phyloP scores from a whole-genome alignment of 441 rosid species.

The Gossypium schwendimanii region DNA sequence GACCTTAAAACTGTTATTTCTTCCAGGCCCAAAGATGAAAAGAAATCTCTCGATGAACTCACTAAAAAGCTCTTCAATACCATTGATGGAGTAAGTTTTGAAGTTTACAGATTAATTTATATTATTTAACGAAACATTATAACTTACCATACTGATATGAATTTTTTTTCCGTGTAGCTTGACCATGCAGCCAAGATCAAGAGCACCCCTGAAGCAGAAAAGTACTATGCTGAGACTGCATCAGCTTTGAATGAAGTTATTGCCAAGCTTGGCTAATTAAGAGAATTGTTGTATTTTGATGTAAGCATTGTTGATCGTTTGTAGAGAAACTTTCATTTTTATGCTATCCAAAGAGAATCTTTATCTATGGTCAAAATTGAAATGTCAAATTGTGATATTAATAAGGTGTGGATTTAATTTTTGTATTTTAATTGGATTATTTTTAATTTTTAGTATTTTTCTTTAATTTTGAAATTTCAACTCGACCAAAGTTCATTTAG shows the following conservation, averaged over 20 bases:
- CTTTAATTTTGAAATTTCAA: too few species aligned
- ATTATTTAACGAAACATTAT: background rate
- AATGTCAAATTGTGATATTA: too few species aligned
- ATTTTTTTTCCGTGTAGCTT: constrained; percentile 31
- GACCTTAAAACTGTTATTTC: constrained; percentile 84
- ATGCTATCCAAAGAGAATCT: background rate
- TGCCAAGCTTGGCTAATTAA: constrained; percentile 66
- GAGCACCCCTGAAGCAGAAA: constrained; percentile 85
- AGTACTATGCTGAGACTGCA: constrained; percentile 74
- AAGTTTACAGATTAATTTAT: background rate
- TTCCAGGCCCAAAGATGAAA: constrained; percentile 64
- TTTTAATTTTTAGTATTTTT: too few species aligned
- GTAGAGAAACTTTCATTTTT: constrained; percentile 15
- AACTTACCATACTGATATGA: background rate
- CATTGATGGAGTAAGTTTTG: constrained; percentile 50
- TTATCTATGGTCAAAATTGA: background rate
- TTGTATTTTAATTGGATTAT: too few species aligned
- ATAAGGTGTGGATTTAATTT: too few species aligned
- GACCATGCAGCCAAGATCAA: constrained; percentile 88
- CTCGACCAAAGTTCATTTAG: too few species aligned
- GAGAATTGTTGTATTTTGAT: constrained; percentile 15
- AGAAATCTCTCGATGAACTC: constrained; percentile 64
- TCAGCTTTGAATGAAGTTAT: constrained; percentile 75
- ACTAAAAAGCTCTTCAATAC: constrained; percentile 69
- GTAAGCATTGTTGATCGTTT: constrained; percentile 22